phyloP scores from a whole-genome alignment of 768 basidiomycete species.

The Pleurotus sapidus region DNA sequence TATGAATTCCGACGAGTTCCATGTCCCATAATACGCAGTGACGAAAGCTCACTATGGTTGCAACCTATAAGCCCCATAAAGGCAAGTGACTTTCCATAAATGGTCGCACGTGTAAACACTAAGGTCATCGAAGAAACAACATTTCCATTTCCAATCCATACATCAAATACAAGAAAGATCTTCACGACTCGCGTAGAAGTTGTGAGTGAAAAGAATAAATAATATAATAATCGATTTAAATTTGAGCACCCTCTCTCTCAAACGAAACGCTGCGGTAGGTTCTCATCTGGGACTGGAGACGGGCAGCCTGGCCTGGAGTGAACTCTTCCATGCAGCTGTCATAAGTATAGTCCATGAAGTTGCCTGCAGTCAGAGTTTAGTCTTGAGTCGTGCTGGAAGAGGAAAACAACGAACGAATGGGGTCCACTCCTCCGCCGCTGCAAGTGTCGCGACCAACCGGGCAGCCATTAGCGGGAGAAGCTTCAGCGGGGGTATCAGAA shows the following conservation, averaged over 20 bases:
- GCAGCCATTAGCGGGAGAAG: constrained; percentile 40
- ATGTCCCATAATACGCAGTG: too few relatives aligned
- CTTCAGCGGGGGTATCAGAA: constrained; percentile 45
- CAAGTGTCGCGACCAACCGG: constrained; percentile 35
- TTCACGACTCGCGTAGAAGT: too few relatives aligned
- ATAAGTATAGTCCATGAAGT: constrained; percentile 15
- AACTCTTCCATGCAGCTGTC: constrained; percentile 51
- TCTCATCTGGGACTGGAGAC: constrained; percentile 36
- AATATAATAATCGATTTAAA: background rate
- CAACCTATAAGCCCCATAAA: too few relatives aligned
- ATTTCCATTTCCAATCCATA: too few relatives aligned
- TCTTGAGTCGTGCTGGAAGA: background rate
- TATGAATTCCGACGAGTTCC: too few relatives aligned
- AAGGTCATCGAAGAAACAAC: too few relatives aligned
- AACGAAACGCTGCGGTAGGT: constrained; percentile 38
- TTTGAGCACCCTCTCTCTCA: background rate
- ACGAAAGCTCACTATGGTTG: too few relatives aligned
- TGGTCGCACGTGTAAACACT: too few relatives aligned
- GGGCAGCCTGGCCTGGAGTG: constrained; percentile 41
- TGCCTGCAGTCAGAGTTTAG: background rate
- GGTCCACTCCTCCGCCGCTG: constrained; percentile 36
- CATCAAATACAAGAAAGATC: too few relatives aligned
- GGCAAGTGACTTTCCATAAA: too few relatives aligned
- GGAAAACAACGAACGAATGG: constrained; percentile 27
- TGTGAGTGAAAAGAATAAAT: too few relatives aligned